A percentile compares a stretch with the other conserved stretches of the same genome.
phyloP scores from a whole-genome alignment of 352 stramenopile species.

The Globisporangium recalcitrans region DNA sequence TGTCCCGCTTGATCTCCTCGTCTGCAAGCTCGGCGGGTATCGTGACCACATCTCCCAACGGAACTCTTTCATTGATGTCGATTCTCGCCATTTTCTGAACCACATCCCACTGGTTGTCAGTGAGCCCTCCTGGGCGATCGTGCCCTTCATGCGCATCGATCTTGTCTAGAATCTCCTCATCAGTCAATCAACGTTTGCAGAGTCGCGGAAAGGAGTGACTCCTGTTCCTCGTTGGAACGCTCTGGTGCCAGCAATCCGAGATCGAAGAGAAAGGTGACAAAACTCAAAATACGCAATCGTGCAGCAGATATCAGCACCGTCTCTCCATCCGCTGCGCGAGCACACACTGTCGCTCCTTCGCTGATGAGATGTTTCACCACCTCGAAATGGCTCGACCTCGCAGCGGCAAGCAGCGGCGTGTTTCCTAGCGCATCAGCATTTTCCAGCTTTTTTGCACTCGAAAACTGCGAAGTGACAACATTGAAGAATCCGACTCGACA shows the following conservation, averaged over 20 bases:
- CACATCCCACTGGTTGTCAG: slow-evolving; percentile 20
- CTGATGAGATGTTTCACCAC: neutral
- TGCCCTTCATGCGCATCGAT: slow-evolving; percentile 4
- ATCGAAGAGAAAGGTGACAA: neutral
- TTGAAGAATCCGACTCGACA: neutral
- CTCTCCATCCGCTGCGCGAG: neutral
- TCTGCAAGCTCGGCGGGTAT: neutral
- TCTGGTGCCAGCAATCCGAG: neutral
- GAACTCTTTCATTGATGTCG: no score
- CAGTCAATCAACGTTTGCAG: neutral
- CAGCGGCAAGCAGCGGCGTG: neutral
- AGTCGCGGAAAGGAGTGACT: neutral
- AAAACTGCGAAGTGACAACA: neutral
- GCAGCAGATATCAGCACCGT: neutral
- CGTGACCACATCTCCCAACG: neutral
- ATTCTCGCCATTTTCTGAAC: no score
- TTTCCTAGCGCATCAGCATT: neutral
- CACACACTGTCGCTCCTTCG: neutral
- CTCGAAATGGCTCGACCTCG: neutral
- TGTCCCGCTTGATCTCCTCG: neutral
- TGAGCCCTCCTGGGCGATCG: slow-evolving; percentile 11
- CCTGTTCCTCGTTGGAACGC: neutral
- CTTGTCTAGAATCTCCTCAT: slow-evolving; percentile 17
- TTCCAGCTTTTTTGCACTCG: neutral
- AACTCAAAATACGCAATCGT: neutral